Evolutionary conservation across 176 grass and related monocot species (phyloP), one percentile per base, ranked within the genome.

Genomic region (Lolium rigidum): DNA sequence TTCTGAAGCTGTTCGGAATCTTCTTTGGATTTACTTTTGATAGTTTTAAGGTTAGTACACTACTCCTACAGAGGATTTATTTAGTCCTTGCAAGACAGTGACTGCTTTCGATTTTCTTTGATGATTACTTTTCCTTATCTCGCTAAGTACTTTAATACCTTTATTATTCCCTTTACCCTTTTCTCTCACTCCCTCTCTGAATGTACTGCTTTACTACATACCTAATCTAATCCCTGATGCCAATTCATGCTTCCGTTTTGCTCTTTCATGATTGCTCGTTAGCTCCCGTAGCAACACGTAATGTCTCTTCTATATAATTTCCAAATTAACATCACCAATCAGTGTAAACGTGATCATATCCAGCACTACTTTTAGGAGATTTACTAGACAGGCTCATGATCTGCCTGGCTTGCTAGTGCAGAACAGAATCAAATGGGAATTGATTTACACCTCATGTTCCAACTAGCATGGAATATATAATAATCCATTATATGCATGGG

Each of bases 1-100:
- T 35, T 77, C 21, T 63, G 77, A 61, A 85, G 26, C 54, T 59
- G 31, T 56, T 73, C 20, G 75, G 84, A 56, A 82, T 37, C 60
- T 88, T 70, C 39, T 85, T 58, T 77, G 14, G 66, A 35, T 65
- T 75, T 78, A 52, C 56, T 85, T 81, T 82, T 88, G 70, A 58
- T 82, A 72, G 71, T 88, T 91, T 88, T 91, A 91, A 91, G 86
- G 90, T 88, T 87, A 76, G 70, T 85, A 76, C 90, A 64, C 26
- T 65, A 37, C 26, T 57, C 4, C 50, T 67, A 21, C 9, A 81
- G 51, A 55, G 22, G 81, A 67, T 72, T 84, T 80, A 54, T 85
- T 88, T 77, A 64, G 70, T 85, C 82, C 44, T 69, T 64, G 82
- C 82, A 77, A 77, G 82, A 77, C 62, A 85, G 54, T 78, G 71